phyloP scores from a whole-genome alignment of 176 grass and related monocot genomes.

The Pontederia paniculata region DNA sequence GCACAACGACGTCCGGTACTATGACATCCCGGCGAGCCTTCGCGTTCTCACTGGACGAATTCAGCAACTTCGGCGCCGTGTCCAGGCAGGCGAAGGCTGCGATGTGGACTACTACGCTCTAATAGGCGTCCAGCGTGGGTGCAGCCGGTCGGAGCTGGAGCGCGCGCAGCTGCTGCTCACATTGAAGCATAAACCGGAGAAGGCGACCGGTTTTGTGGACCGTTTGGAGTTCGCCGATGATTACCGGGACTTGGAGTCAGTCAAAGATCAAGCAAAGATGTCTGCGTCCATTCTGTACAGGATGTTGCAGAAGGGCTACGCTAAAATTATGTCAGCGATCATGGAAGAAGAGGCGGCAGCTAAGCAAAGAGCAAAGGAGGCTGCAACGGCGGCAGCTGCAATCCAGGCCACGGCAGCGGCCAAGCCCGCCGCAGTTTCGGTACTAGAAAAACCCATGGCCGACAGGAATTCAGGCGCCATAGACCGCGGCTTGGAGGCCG shows the following conservation, averaged over 20 bases:
- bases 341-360: slow-evolving; percentile 48
- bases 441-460: background rate
- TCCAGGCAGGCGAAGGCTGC: slow-evolving; percentile 45
- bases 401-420: background rate
- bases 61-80: slow-evolving; percentile 46
- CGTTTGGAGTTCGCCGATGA: slow-evolving; percentile 75
- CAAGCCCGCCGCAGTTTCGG: background rate
- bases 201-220: slow-evolving; percentile 60
- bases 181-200: slow-evolving; percentile 76
- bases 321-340: slow-evolving; percentile 44
- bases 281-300: slow-evolving; percentile 66
- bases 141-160: slow-evolving; percentile 70
- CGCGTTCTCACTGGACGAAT: slow-evolving; percentile 57
- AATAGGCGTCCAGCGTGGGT: slow-evolving; percentile 54
- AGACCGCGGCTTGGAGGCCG: background rate
- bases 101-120: slow-evolving; percentile 60
- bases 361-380: slow-evolving; percentile 39
- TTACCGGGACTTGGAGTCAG: slow-evolving; percentile 67
- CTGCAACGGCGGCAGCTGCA: background rate
- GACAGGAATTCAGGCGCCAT: background rate
- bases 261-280: slow-evolving; percentile 82
- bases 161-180: slow-evolving; percentile 67
- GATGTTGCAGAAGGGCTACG: slow-evolving; percentile 79
- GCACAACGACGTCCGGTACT: slow-evolving; percentile 56
- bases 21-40: slow-evolving; percentile 67